A percentile compares a stretch with the other conserved stretches of the same genome.
Evolutionary conservation across 23 red algal genomes (phyloP).

Genomic region (Gracilaria gracilis): DNA sequence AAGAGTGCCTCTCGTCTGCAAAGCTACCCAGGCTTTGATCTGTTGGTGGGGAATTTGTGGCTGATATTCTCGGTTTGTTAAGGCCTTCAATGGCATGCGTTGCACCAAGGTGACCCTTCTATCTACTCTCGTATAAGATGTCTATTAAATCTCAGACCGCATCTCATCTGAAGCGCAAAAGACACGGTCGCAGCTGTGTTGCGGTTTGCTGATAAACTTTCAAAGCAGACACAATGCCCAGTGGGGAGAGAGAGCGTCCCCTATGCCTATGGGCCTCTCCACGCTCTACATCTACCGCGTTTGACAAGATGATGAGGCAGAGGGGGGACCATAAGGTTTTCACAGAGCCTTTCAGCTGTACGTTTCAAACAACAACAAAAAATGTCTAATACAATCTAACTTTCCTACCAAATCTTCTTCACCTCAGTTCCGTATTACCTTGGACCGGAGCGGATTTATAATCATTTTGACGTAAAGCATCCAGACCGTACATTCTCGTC

Average conservation of each 20-base stretch:
- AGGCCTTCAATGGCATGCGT: too few species aligned
- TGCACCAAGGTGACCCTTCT: too few species aligned
- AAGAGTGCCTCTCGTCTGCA: too few species aligned
- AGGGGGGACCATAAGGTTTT: conserved; percentile 19
- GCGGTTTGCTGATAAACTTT: too few species aligned
- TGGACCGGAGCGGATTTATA: conserved; percentile 31
- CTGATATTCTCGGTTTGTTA: too few species aligned
- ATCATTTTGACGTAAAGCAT: not conserved
- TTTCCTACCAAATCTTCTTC: not conserved
- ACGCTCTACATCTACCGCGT: conserved; percentile 17
- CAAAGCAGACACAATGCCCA: not conserved
- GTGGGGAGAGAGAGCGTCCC: not conserved
- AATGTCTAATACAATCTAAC: not conserved
- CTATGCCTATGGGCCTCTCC: conserved; percentile 19
- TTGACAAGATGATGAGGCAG: conserved; percentile 47
- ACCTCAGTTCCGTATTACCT: conserved; percentile 9
- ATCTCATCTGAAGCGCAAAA: too few species aligned
- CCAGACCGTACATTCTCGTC: not conserved
- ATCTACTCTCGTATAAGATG: too few species aligned
- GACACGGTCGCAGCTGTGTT: too few species aligned
- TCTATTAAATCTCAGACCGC: too few species aligned
- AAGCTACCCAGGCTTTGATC: too few species aligned
- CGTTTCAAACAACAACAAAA: not conserved
- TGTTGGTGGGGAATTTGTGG: too few species aligned
- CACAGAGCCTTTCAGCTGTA: conserved; percentile 34